These are phyloP conservation scores for Sporothrix dimorphospora DNA, from an alignment of 2,329 filamentous ascomycete genomes.

Conservation along the genomic window DNA sequence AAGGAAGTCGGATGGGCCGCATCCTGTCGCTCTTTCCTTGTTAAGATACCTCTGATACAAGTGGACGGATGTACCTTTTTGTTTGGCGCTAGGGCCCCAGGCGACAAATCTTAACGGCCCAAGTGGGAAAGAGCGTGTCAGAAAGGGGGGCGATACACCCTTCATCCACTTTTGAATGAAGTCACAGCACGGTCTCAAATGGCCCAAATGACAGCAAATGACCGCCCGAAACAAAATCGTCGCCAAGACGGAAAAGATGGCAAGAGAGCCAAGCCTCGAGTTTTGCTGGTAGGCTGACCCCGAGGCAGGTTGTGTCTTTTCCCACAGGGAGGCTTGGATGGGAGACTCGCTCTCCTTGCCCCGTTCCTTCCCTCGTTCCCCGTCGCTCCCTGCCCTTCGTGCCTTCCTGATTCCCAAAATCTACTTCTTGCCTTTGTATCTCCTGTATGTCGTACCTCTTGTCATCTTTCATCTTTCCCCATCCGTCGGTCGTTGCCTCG, in stretches of 20 bases:
- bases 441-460: background rate
- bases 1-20: no score
- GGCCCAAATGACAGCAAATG: background rate
- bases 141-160: conserved; percentile 7
- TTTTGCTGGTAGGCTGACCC: conserved; percentile 16
- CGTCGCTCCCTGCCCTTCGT: no score
- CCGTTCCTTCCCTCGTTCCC: background rate
- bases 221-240: background rate
- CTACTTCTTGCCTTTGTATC: background rate
- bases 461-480: background rate
- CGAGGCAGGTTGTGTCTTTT: background rate
- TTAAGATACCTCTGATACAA: no score
- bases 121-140: conserved; percentile 16
- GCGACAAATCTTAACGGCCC: background rate
- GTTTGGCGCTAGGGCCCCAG: conserved; percentile 8
- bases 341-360: no score
- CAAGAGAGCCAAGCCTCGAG: conserved; percentile 12
- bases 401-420: conserved; percentile 9
- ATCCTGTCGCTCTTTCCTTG: no score
- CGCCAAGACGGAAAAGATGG: conserved; percentile 24
- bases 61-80: background rate
- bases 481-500: background rate
- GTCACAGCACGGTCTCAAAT: background rate
- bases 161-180: conserved; percentile 10
- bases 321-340: background rate